Evolutionary conservation across 345 rosid species (phyloP), one percentile per base, ranked within the genome.

Genomic region (Laguncularia racemosa): DNA sequence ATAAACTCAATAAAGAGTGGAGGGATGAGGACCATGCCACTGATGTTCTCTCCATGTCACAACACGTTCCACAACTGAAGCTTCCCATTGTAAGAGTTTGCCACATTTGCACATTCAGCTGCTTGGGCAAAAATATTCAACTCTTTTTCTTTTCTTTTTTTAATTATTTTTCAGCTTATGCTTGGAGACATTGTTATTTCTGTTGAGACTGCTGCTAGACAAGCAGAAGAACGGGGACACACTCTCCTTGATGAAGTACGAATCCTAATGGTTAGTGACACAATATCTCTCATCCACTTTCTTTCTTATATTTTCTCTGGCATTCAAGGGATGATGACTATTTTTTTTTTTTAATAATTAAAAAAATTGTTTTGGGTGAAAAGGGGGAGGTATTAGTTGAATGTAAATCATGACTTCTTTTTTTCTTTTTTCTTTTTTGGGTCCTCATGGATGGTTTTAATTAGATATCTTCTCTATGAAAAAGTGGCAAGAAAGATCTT

Each of bases 31-130:
- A 93, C 67, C 90, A 78, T 69, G 81, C 97, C 20, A 87, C 99
- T 0, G 97, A 93, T 81, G 99, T 93, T 65, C 95, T 93, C 53
- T 93, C 97, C 19, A 87, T 89, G 96, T 93, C 95, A 8, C 85
- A 79, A 48, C 97, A 93, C 61, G 61, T 82, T 57, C 91, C 92
- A 53, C 83, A 65, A 55, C 78, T 93, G 46, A 71, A 88, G 62
- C 85, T 90, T 71, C 96, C 99, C 16, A 60, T 93, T 61, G 96
- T 93, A 79, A 73, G 92, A 44, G 16, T 10, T 45, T 16, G 20
- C 13, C 53, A 21, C 21, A 16, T 45, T 55, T 40, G 23, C 20
- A 10, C 53, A 16, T 17, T 55, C 21, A 21, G 19, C 14, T 18
- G 23, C 12, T 2, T 18, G 49, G 38, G 26, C 2, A 38, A 18